Base-by-base conservation (phyloP, 2,329 filamentous ascomycete genomes). In the Calonectria leucothoes region DNA sequence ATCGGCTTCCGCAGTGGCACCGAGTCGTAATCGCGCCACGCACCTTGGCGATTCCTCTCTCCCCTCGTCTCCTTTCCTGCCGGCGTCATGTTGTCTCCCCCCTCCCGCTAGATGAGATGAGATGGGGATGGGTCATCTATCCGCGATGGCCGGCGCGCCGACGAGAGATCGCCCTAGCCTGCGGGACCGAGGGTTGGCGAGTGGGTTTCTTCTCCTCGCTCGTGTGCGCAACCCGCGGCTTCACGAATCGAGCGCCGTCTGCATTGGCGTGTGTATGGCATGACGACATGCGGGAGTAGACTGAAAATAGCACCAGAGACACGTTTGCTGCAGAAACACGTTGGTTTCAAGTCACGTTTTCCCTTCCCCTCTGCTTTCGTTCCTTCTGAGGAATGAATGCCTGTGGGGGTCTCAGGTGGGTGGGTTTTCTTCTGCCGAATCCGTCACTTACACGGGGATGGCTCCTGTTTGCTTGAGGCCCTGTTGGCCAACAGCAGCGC, bases 301-400 rank as follows among this genome's bases (percentile, higher is more conserved):
- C 55, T 35, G 33, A 61, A 52, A 61, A 61, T 61, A 61, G 55
- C 23, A 61, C 39, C 55, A 61, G 55, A 61, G 55, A 61, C 55
- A 61, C 33, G 55, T 39, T 61, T 61, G 35, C 55, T 61, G 55
- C 37, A 25, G 31, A 61, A 39, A 37, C 55, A 61, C 55, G 33
- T 61, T 61, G 55, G 23, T 39, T 23, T 11, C 23, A 61, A 17
- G 55, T 61, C 55, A 61, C 55, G 55, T 61, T 59, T 61, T 61
- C 39, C 15, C 42, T 45, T 15, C 35, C 12, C 12, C 35, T n/a
- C n/a, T n/a, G n/a, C 42, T 27, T 33, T 61, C 33, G 37, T 61
- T 61, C 55, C 6, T 6, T 23, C 3, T 12, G 7, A 37, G 33
- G 55, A 59, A 59, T 59, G 55, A 61, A 61, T 39, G 55, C 55